Evolutionary conservation across 2,329 filamentous ascomycete genomes (phyloP).

Genomic region (Trematosphaeria pertusa): DNA sequence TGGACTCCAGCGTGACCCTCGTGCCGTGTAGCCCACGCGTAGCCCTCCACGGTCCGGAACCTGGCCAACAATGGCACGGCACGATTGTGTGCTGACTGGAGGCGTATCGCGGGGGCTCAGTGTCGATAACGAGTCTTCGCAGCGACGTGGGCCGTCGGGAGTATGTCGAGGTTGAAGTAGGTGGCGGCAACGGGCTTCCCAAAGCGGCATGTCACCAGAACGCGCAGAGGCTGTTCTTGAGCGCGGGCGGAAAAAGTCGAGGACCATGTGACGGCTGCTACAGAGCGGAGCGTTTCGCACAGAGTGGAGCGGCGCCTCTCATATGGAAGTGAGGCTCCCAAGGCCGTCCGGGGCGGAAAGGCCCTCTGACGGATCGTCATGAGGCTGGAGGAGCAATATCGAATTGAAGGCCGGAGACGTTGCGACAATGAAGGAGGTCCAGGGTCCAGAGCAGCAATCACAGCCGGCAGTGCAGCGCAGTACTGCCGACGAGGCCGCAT

Average conservation of each 20-base stretch:
- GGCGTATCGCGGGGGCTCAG: slow-evolving; percentile 7
- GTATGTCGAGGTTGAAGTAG: slow-evolving; percentile 18
- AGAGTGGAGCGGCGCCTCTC: slow-evolving; percentile 12
- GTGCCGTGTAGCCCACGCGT: too few relatives aligned
- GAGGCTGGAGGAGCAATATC: slow-evolving; percentile 10
- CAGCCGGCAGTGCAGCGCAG: slow-evolving; percentile 20
- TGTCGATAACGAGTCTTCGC: slow-evolving; percentile 12
- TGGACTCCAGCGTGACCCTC: too few relatives aligned
- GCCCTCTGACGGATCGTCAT: background rate
- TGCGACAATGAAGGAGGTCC: slow-evolving; percentile 18
- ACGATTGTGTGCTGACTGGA: slow-evolving; percentile 10
- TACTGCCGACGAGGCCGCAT: slow-evolving; percentile 29
- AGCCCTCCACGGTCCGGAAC: slow-evolving; percentile 23
- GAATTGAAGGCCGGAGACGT: background rate
- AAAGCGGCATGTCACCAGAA: slow-evolving; percentile 38
- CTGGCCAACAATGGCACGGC: slow-evolving; percentile 35
- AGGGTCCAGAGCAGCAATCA: slow-evolving; percentile 11
- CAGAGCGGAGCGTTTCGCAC: slow-evolving; percentile 22
- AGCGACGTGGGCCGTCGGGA: slow-evolving; percentile 14
- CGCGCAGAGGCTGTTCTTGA: slow-evolving; percentile 31
- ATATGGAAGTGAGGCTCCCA: background rate
- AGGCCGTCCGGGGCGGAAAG: background rate
- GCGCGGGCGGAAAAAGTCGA: slow-evolving; percentile 35
- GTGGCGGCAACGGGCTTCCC: slow-evolving; percentile 31
- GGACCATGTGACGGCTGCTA: slow-evolving; percentile 33